Evolutionary conservation across 1,284 basidiomycete species (phyloP), one percentile per base, ranked within the genome.

Genomic region (Rhodotorula glutinis): DNA sequence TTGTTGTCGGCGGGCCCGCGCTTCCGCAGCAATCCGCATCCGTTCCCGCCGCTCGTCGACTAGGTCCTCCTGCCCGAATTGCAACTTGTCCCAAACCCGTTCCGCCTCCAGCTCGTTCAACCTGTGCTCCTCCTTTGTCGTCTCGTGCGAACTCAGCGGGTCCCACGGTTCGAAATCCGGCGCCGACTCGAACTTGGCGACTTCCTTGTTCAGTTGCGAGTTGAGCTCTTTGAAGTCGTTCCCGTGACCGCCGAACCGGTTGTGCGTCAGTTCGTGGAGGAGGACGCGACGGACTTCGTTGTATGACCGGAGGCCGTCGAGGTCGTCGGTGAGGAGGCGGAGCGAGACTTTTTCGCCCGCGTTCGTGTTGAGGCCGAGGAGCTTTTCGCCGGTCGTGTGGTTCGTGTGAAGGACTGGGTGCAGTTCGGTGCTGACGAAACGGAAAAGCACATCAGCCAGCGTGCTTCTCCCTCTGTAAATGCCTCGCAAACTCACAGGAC

Each of bases 221-320:
- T 90, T 89, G 19, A 90, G 81, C 65, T 85, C 83, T 75, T 89
- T 90, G 78, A 90, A 90, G 86, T 86, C 58, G 30, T 60, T 56
- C 56, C 62, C 59, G 89, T 90, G 88, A 65, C 86, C 84, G 2
- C 84, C 81, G 83, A 85, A 87, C 0, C 86, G 82, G 73, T 89
- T 90, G 77, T 90, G 89, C 33, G 87, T 80, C 41, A 90, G 79
- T 75, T 90, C 89, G 76, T 91, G 88, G 73, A 88, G 88, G 9
- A 90, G 80, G 19, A 89, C 87, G 29, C 83, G 80, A 53, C 88
- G 81, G 40, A 88, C 81, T 2, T 89, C 86, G 30, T 77, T 79
- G 75, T 90, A 91, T 14, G 81, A 75, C 62, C 87, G 79, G 33
- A 51, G 33, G 1, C 88, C 88, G 69, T 88, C 87, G 69, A 75